Evolutionary conservation across 2,329 filamentous ascomycete species (phyloP), one percentile per base, ranked within the genome.

Genomic region (Colletotrichum sp.): DNA sequence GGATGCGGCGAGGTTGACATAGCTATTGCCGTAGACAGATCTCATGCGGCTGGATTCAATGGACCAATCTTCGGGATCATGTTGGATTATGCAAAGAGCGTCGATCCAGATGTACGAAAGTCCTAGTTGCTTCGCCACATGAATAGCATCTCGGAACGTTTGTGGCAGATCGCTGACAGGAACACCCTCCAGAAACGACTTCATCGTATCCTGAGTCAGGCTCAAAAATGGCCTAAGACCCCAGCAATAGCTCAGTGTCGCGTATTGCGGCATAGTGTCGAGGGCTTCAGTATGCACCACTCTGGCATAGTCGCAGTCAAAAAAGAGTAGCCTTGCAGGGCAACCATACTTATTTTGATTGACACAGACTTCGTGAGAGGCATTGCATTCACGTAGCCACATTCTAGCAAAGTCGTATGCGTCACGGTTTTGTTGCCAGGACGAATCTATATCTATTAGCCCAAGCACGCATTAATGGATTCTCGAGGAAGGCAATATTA

Each of bases 211-310:
- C 4, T 2, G 0, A 18, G 3, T 32, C 24, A 66, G 2, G 36
- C 5, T 32, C 34, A 12, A 9, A 2, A 66, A 66, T n/a, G 34
- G 36, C 0, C 1, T 9, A 0, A 5, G 9, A 9, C 63, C 63
- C 63, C 63, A 66, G 0, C 63, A 66, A 10, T 66, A 66, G 34
- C 63, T 49, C 1, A 66, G 18, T 0, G 63, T 44, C 0, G 36
- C 26, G 10, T 66, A 66, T 3, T 30, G 0, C 2, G 63, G 36
- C 34, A 21, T 66, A 2, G 1, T 4, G 8, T 28, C 1, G 16
- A 66, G 0, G 9, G 1, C 0, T 5, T 6, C 26, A 0, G 34
- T 34, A 2, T 2, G 18, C 10, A 49, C n/a, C 0, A 49, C 34
- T 10, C 55, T 28, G 16, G 0, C 5, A 32, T 1, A 1, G 8